These are phyloP conservation scores for Ephemerocybe angulata DNA, from an alignment of 768 basidiomycete species.

Conservation along the genomic window DNA sequence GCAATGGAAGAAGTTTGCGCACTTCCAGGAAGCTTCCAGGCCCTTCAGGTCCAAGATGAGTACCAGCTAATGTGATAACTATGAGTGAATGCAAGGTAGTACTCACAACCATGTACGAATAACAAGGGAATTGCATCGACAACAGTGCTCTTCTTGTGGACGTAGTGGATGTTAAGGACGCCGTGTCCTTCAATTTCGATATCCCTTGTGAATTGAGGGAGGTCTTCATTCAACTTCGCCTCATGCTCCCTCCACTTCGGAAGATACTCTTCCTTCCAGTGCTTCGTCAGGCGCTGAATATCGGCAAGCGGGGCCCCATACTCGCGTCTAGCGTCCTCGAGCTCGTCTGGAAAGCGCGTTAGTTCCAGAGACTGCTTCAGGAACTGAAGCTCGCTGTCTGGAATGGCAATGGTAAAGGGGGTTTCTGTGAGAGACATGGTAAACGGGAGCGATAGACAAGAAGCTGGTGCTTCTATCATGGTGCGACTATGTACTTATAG, in stretches of 20 bases:
- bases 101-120: slow-evolving; percentile 57
- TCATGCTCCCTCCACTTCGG: slow-evolving; percentile 54
- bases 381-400: slow-evolving; percentile 37
- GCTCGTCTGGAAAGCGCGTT: slow-evolving; percentile 53
- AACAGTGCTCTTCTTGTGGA: slow-evolving; percentile 47
- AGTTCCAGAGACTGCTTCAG: slow-evolving; percentile 47
- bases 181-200: slow-evolving; percentile 47
- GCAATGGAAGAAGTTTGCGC: slow-evolving; percentile 51
- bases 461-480: neutral
- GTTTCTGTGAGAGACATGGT: slow-evolving; percentile 21
- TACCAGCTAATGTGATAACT: neutral
- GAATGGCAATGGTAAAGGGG: slow-evolving; percentile 46
- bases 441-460: neutral
- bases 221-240: slow-evolving; percentile 42
- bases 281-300: slow-evolving; percentile 42
- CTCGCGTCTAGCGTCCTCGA: slow-evolving; percentile 45
- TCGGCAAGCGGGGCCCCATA: slow-evolving; percentile 55
- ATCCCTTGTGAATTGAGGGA: slow-evolving; percentile 54
- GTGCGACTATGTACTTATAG: neutral
- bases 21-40: slow-evolving; percentile 60
- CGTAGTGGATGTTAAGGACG: slow-evolving; percentile 47
- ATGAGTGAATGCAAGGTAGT: neutral
- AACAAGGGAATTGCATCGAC: slow-evolving; percentile 53
- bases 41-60: slow-evolving; percentile 35
- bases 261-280: slow-evolving; percentile 49